These are phyloP conservation scores for Candida mesenterica DNA, from an alignment of 1,139 yeast genomes.

Conservation along the genomic window DNA sequence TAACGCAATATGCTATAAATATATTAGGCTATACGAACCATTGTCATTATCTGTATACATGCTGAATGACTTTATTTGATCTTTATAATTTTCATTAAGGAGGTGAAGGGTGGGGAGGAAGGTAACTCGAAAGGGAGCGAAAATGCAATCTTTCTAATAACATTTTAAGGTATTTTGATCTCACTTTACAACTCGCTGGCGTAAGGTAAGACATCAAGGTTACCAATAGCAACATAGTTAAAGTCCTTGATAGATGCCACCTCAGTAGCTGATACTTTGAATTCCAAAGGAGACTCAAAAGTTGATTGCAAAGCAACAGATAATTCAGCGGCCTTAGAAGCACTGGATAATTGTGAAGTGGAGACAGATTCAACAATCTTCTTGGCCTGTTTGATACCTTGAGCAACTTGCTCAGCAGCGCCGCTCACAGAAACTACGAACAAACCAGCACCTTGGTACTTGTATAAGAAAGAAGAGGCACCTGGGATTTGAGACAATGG, in stretches of 20 bases:
- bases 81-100: neutral
- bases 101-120: neutral
- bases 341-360: slow-evolving; percentile 35
- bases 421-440: slow-evolving; percentile 71
- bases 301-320: slow-evolving; percentile 48
- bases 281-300: slow-evolving; percentile 44
- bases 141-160: neutral
- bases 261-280: slow-evolving; percentile 34
- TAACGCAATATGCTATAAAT: slow-evolving; percentile 2
- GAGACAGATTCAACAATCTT: slow-evolving; percentile 47
- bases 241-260: slow-evolving; percentile 57
- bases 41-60: neutral
- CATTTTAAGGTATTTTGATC: slow-evolving; percentile 1
- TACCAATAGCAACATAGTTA: slow-evolving; percentile 91
- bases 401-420: slow-evolving; percentile 52
- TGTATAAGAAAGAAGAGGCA: slow-evolving; percentile 58
- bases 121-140: neutral
- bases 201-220: slow-evolving; percentile 82
- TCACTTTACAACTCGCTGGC: slow-evolving; percentile 75
- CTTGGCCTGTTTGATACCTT: slow-evolving; percentile 62
- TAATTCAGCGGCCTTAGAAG: slow-evolving; percentile 49
- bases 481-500: slow-evolving; percentile 53
- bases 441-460: slow-evolving; percentile 80
- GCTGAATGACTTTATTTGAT: slow-evolving; percentile 1
- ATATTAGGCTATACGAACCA: slow-evolving; percentile 3